Evolutionary conservation across 306 rosid species (phyloP).

Genomic region (Prunus mume): DNA sequence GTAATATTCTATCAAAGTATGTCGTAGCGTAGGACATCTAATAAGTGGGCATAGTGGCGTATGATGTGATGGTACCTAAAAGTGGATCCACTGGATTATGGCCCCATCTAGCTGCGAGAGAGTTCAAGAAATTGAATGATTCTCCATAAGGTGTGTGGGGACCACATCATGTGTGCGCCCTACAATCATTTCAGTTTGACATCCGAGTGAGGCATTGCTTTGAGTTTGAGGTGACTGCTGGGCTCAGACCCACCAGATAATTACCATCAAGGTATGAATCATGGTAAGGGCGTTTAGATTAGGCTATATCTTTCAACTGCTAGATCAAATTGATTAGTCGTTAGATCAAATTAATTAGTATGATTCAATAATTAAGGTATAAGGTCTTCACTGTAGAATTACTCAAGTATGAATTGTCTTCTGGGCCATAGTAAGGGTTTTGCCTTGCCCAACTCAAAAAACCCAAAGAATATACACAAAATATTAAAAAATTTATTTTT

Average conservation of each 20-base stretch:
- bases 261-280: neutral
- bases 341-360: no score
- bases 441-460: neutral
- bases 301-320: accelerated
- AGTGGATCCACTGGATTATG: neutral
- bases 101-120: neutral
- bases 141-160: neutral
- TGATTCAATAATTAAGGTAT: no score
- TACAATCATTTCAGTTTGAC: constrained; percentile 5
- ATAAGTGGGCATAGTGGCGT: neutral
- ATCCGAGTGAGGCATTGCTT: neutral
- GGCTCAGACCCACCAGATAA: neutral
- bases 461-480: neutral
- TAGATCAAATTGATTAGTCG: no score
- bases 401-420: neutral
- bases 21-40: neutral
- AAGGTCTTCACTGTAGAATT: accelerated
- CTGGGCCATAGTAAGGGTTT: neutral
- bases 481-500: accelerated
- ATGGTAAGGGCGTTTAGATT: no score
- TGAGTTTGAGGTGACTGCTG: neutral
- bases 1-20: neutral
- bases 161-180: neutral
- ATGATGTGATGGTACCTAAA: neutral
- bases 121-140: neutral